Percentiles rank a stretch among this genome's conserved stretches.
phyloP scores from a whole-genome alignment of 352 stramenopile species.

The Achlya hypogyna region DNA sequence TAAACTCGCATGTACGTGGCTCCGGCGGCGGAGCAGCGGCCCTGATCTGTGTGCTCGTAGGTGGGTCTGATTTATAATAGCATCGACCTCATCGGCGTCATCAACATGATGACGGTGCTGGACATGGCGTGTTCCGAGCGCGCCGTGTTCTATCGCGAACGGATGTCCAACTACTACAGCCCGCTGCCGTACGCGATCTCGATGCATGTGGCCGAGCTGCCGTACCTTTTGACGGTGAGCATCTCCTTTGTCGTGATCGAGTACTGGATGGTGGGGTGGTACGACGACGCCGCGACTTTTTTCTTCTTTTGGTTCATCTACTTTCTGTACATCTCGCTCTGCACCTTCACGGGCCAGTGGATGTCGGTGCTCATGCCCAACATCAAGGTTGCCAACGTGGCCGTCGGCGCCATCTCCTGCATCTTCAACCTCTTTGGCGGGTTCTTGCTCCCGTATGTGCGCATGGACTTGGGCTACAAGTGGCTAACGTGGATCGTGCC shows the following conservation, averaged over 20 bases:
- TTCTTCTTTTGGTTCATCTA: conserved; percentile 48
- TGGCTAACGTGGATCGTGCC: conserved; percentile 59
- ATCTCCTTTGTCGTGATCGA: conserved; percentile 42
- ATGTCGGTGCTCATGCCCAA: conserved; percentile 68
- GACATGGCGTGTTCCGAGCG: conserved; percentile 21
- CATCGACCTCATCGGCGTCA: conserved; percentile 21
- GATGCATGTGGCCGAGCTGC: conserved; percentile 48
- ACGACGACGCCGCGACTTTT: conserved; percentile 24
- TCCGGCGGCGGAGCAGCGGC: no score
- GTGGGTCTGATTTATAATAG: conserved; percentile 19
- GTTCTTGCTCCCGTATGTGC: conserved; percentile 38
- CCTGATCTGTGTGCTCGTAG: neutral
- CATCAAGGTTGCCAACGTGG: conserved; percentile 67
- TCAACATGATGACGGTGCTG: conserved; percentile 23
- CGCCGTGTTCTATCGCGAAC: conserved; percentile 21
- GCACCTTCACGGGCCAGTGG: conserved; percentile 62
- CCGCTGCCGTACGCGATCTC: conserved; percentile 56
- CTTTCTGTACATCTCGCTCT: conserved; percentile 53
- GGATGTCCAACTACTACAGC: conserved; percentile 55
- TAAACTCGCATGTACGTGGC: conserved; percentile 9
- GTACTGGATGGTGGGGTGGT: conserved; percentile 56
- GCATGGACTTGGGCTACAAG: conserved; percentile 53
- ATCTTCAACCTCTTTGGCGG: conserved; percentile 57
- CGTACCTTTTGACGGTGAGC: conserved; percentile 47
- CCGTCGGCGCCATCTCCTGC: conserved; percentile 52